Percentiles rank a stretch among this genome's conserved stretches.
Evolutionary conservation across 352 stramenopile species (phyloP).

Genomic region (Phytophthora meadii): DNA sequence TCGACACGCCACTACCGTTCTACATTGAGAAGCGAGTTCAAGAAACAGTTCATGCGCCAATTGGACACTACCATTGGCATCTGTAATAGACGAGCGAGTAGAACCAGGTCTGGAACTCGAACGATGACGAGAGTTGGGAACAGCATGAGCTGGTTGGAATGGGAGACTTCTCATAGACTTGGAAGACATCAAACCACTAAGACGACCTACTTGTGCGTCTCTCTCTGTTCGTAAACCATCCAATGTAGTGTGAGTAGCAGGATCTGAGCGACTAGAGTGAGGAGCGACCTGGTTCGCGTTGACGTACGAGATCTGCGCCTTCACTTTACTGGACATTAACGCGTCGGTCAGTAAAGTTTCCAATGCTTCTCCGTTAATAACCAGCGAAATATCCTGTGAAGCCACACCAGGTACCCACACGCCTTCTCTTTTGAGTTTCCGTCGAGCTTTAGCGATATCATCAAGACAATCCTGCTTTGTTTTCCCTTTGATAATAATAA

Average conservation of each 20-base stretch:
- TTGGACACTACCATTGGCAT: constrained; percentile 21
- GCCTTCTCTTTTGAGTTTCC: constrained; percentile 80
- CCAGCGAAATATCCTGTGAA: constrained; percentile 76
- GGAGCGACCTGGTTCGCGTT: constrained; percentile 29
- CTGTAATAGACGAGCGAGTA: constrained; percentile 41
- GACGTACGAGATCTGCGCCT: constrained; percentile 21
- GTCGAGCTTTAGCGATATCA: constrained; percentile 75
- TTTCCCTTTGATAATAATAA: constrained; percentile 87
- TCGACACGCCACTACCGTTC: constrained; percentile 87
- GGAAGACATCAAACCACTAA: constrained; percentile 51
- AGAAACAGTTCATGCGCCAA: constrained; percentile 76
- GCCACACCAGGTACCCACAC: constrained; percentile 81
- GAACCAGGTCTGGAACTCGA: constrained; percentile 38
- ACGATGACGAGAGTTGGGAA: constrained; percentile 37
- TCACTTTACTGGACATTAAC: constrained; percentile 21
- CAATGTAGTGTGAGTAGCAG: background rate
- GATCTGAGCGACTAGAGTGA: constrained; percentile 9
- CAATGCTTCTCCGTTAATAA: constrained; percentile 85
- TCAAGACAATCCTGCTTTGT: constrained; percentile 82
- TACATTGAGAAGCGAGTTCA: constrained; percentile 87
- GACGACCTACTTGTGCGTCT: constrained; percentile 8
- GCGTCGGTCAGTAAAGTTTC: constrained; percentile 72
- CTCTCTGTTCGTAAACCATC: constrained; percentile 21
- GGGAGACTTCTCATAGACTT: constrained; percentile 61
- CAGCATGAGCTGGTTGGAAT: constrained; percentile 27